These are phyloP conservation scores for Hawksworthiomyces lignivorus DNA, from an alignment of 2,329 filamentous ascomycete genomes.

Conservation along the genomic window DNA sequence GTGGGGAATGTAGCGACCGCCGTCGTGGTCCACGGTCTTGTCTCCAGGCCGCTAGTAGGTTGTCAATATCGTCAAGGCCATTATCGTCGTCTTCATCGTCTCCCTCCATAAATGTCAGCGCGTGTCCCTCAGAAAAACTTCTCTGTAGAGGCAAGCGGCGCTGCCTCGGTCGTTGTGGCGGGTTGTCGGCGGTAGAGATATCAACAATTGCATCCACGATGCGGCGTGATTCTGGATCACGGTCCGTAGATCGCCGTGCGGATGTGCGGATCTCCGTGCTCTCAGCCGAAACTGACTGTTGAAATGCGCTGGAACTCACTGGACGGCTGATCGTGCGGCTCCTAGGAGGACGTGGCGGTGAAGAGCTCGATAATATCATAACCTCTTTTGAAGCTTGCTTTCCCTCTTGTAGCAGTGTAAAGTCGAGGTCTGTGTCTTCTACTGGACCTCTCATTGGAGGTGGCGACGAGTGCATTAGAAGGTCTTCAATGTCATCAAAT, in stretches of 20 bases:
- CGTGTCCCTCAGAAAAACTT: conserved; percentile 8
- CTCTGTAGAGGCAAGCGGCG: conserved; percentile 1
- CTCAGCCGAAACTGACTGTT: too few species aligned
- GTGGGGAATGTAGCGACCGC: not conserved
- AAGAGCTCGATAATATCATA: not conserved
- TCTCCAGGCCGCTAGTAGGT: conserved; percentile 8
- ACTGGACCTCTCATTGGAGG: not conserved
- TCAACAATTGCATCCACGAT: too few species aligned
- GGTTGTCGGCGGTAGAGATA: too few species aligned
- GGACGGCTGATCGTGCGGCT: too few species aligned
- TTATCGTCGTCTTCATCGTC: conserved; percentile 12
- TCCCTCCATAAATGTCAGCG: conserved; percentile 5
- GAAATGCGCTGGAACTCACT: too few species aligned
- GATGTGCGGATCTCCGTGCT: too few species aligned
- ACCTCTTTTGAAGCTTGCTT: not conserved
- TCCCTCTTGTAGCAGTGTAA: too few species aligned
- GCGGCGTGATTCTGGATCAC: too few species aligned
- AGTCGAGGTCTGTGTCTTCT: not conserved
- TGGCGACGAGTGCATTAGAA: not conserved
- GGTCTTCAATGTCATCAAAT: conserved; percentile 6
- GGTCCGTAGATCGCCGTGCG: too few species aligned
- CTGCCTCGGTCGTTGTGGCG: not conserved
- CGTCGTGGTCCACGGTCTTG: conserved; percentile 8
- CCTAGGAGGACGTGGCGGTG: not conserved
- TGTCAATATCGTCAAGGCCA: not conserved